Conservation (phyloP, 75 land plant genomes). For the Sequoia sempervirens region DNA sequence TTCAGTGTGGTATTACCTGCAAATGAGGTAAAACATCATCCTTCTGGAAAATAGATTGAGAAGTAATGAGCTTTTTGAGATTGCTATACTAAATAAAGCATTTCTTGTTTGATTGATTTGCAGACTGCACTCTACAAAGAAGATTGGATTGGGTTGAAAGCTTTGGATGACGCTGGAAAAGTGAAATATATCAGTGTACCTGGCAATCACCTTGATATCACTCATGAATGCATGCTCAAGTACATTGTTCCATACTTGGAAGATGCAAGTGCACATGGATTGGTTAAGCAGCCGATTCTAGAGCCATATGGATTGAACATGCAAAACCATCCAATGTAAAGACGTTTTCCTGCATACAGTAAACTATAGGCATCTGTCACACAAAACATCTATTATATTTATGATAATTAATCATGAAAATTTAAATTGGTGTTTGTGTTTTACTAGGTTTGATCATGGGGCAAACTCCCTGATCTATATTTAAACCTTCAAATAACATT, state of each 20-base stretch:
- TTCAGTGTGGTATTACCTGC: constrained; percentile 51
- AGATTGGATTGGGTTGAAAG: constrained; percentile 84
- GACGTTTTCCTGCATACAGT: background rate
- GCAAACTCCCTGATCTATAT: background rate
- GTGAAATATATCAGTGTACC: constrained; percentile 51
- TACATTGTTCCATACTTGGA: constrained; percentile 64
- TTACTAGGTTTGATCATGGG: background rate
- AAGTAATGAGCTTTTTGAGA: background rate
- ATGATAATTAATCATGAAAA: background rate
- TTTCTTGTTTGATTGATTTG: constrained; percentile 2
- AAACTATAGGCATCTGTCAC: background rate
- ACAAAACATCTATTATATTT: background rate
- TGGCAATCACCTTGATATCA: constrained; percentile 71
- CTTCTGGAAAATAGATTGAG: background rate
- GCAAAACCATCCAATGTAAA: background rate
- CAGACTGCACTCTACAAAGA: constrained; percentile 84
- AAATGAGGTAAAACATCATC: constrained; percentile 51
- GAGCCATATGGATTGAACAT: background rate
- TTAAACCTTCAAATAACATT: background rate
- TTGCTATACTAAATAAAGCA: background rate
- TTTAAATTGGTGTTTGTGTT: background rate
- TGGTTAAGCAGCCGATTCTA: background rate
- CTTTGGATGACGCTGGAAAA: constrained; percentile 67
- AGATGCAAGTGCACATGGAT: background rate
- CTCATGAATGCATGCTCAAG: constrained; percentile 43